Evolutionary conservation across 2,329 filamentous ascomycete genomes (phyloP).

Genomic region (Ophiocordyceps camponoti-leonardi): DNA sequence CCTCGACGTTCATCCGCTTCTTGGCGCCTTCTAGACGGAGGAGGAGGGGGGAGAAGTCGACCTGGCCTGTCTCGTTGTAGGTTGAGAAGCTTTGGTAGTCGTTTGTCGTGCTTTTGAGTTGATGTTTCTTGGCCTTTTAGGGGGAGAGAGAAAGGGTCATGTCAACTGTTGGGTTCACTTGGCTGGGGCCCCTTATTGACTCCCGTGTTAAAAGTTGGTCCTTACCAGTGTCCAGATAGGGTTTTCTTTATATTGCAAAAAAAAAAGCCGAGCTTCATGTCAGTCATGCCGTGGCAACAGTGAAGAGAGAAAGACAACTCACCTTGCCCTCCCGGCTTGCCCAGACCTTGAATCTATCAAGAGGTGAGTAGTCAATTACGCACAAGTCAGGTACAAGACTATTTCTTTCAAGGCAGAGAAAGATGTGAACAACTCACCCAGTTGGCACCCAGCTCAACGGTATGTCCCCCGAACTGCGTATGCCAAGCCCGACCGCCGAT

Average conservation of each 20-base stretch:
- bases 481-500: conserved; percentile 47
- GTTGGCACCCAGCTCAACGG: conserved; percentile 49
- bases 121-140: not conserved
- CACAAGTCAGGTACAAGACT: no score
- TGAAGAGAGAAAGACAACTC: not conserved
- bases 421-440: no score
- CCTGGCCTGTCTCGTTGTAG: conserved; percentile 38
- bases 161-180: no score
- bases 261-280: not conserved
- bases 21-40: conserved; percentile 31
- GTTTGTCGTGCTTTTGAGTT: conserved; percentile 29
- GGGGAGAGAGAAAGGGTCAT: no score
- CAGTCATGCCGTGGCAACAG: not conserved
- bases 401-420: no score
- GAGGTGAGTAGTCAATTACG: no score
- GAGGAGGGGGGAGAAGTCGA: conserved; percentile 32
- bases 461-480: conserved; percentile 38
- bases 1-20: conserved; percentile 26
- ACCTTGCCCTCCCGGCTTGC: conserved; percentile 9
- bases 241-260: conserved; percentile 35
- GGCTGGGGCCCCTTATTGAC: no score
- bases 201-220: no score
- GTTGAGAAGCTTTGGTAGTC: conserved; percentile 41
- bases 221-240: conserved; percentile 39
- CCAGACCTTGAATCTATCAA: conserved; percentile 6